Percentiles rank a stretch among this genome's conserved stretches.
Evolutionary conservation across 177 flowering plant genomes (phyloP).

Genomic region (Vitis hybrid): DNA sequence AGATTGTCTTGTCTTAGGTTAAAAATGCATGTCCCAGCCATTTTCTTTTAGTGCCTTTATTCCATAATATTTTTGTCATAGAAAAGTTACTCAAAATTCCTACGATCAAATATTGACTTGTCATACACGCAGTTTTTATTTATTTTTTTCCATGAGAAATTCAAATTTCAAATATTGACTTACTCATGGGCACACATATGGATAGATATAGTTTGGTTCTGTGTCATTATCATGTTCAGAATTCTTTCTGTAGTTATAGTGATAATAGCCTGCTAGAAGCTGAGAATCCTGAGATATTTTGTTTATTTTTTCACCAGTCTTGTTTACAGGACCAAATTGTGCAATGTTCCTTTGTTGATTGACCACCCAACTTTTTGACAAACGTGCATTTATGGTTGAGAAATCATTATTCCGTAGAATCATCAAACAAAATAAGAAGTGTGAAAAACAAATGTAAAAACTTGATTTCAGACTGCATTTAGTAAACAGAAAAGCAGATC

Average conservation of each 20-base stretch:
- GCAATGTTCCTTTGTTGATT: background rate
- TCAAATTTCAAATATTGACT: background rate
- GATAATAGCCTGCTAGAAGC: background rate
- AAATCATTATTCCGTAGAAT: background rate
- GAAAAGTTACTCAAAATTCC: background rate
- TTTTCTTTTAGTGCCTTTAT: background rate
- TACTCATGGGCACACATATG: background rate
- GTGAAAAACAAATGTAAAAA: too few species aligned
- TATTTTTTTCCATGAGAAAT: background rate
- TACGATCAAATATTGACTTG: too few species aligned
- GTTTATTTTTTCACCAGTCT: background rate
- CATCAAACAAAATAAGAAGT: too few species aligned
- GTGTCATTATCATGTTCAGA: background rate
- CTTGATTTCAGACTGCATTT: too few species aligned
- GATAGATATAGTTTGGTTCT: background rate
- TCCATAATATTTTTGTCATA: background rate
- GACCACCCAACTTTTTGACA: background rate
- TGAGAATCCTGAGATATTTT: background rate
- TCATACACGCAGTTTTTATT: background rate
- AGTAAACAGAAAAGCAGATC: too few species aligned
- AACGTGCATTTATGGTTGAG: background rate
- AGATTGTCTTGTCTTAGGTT: background rate
- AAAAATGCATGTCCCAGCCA: background rate
- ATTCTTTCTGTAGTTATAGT: background rate
- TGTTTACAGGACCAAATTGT: background rate